Base-by-base conservation (phyloP, 139 green algal species). In the Picochlorum sp. region DNA sequence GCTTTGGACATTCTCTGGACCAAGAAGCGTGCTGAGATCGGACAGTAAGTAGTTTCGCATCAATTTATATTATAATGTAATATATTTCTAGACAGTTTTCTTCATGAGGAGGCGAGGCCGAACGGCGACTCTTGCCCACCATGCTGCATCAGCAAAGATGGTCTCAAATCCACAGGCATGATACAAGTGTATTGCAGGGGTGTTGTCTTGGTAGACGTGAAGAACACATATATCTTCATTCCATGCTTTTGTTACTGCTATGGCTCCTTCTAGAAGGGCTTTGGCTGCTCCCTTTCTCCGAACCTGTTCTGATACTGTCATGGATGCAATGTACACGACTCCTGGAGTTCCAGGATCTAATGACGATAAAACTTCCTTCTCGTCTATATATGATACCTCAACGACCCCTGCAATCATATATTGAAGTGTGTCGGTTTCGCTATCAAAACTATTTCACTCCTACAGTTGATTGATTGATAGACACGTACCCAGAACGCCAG, bases 1-100 rank as follows among this genome's bases (percentile, higher is more conserved):
- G 87, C 87, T 10, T 51, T 96, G 37, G 91, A 97, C 81, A 79
- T 87, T 45, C 73, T 97, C 72, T 97, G 91, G 91, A 69, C 75
- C 58, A 89, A 89, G 74, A 94, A 94, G 80, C 52, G 65, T 57
- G 54, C 71, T 52, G 84, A 89, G 68, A 57, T 74, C 4, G 69
- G 56, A 54, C 74, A 83, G 46, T 69, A 78, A 73, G 58, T 58
- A 62, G 41, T 45, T 52, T 56, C 38, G 11, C 20, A 64, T 73
- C 20, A 28, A 73, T 38, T 49, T 18, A 30, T 70, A 58, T 16
- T 56, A 14, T 21, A 59, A 66, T 54, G 21, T 65, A 65, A 56
- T 65, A 32, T 32, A 56, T 59, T 20, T 58, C 34, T 56, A 16
- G 21, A 20, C 52, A 56, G 18, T 66, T 56, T 44, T 66, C 7